Base-by-base conservation (phyloP, 2,329 filamentous ascomycete genomes). In the Dendrostoma leiphaemia region DNA sequence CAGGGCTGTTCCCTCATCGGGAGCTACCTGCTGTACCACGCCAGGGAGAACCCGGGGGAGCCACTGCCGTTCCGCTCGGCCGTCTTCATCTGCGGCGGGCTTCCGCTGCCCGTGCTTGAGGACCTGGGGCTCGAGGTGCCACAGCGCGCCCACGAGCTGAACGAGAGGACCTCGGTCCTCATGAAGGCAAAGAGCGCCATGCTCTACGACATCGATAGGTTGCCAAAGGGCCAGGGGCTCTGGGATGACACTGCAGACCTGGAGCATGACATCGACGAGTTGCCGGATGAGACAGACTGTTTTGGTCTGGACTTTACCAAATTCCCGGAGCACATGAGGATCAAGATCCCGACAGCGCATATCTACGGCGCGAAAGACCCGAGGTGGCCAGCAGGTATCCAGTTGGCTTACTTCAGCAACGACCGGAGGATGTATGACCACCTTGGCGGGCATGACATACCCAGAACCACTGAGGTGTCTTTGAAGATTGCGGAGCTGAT, bases 11-110 rank as follows among this genome's bases (percentile, higher is more conserved):
- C 67, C 5, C 61, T 75, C 3, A 62, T 71, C 21, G 65, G 66
- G 23, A 73, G 66, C 63, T 76, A 71, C 58, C 63, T 76, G 15
- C 59, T 75, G 21, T 70, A 70, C 60, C 69, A 69, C 29, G 64
- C 67, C 48, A 68, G 64, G 57, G 69, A 71, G 55, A 58, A 61
- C 10, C 60, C 64, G n/a, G 56, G 61, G 8, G 52, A 60, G 3
- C 61, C 63, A 5, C 60, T 68, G 8, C 69, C 71, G 1, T 74
- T 76, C 60, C 62, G 62, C 23, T 71, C 69, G 5, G 73, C 68
- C 48, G 60, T 74, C 29, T 75, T 75, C 59, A 62, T 75, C 37
- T 71, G 71, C 56, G 73, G 73, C 31, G 67, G 67, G 8, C 41
- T 75, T 35, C 67, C 71, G 10, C 63, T 75, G 28, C 54, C 58